Percentiles rank a stretch among this genome's conserved stretches.
These are phyloP conservation scores for Fusarium tanahbumbuense DNA, from an alignment of 2,329 filamentous ascomycete species.

Conservation along the genomic window DNA sequence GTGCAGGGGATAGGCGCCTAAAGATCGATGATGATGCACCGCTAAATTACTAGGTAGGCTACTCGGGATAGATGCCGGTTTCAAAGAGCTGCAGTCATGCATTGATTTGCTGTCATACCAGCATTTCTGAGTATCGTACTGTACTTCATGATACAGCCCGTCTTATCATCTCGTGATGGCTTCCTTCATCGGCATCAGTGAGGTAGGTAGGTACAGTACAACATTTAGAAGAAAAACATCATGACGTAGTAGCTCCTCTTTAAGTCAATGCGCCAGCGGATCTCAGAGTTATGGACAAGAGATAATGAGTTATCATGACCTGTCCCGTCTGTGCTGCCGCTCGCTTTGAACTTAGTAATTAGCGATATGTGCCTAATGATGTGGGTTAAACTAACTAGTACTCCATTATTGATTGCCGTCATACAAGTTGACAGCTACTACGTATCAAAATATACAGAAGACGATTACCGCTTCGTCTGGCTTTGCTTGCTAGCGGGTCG, in stretches of 20 bases:
- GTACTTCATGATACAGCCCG: neutral
- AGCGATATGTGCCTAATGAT: neutral
- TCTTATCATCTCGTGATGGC: neutral
- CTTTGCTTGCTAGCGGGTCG: neutral
- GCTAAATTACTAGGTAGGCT: constrained; percentile 13
- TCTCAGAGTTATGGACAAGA: neutral
- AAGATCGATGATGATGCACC: constrained; percentile 33
- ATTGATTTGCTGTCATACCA: constrained; percentile 17
- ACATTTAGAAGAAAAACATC: neutral
- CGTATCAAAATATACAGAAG: neutral
- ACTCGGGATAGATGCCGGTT: constrained; percentile 15
- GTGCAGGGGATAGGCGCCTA: constrained; percentile 22
- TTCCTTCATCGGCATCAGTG: neutral
- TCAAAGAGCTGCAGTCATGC: constrained; percentile 10
- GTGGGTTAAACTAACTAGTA: neutral
- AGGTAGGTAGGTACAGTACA: neutral
- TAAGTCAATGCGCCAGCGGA: constrained; percentile 9
- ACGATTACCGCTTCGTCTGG: neutral
- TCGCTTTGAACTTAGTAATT: neutral
- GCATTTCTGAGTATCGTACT: neutral
- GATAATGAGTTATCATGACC: neutral
- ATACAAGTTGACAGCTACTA: constrained; percentile 1
- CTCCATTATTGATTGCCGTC: neutral
- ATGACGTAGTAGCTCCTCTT: neutral
- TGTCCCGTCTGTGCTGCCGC: neutral